phyloP scores from a whole-genome alignment of 176 grass and related monocot genomes.

The Hsuehochloa calcarea region DNA sequence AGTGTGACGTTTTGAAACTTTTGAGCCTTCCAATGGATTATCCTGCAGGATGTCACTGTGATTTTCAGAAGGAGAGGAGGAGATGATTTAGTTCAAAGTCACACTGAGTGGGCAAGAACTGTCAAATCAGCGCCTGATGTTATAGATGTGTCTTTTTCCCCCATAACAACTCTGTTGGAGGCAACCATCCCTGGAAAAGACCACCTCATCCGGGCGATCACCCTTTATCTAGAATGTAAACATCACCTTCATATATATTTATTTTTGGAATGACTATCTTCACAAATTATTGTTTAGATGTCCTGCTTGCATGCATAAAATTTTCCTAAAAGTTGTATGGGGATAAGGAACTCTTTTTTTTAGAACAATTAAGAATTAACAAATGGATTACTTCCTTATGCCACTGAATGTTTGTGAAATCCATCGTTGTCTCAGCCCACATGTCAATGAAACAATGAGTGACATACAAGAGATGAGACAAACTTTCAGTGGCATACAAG shows the following conservation, averaged over 20 bases:
- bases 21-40: constrained; percentile 19
- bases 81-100: constrained; percentile 61
- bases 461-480: too few relatives aligned
- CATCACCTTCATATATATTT: not conserved
- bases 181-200: constrained; percentile 49
- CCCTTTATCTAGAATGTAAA: constrained; percentile 81
- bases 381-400: too few relatives aligned
- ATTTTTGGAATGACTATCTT: not conserved
- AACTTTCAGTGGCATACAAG: too few relatives aligned
- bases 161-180: constrained; percentile 57
- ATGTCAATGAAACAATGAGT: too few relatives aligned
- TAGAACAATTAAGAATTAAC: not conserved
- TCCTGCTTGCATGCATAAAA: not conserved
- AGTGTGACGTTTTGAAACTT: not conserved
- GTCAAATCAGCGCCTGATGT: constrained; percentile 55
- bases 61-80: constrained; percentile 76
- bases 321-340: not conserved
- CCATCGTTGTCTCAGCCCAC: too few relatives aligned
- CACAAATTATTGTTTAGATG: not conserved
- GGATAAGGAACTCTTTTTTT: not conserved
- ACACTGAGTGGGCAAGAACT: constrained; percentile 53
- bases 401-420: too few relatives aligned
- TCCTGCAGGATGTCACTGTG: constrained; percentile 69
- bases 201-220: constrained; percentile 53
- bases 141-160: constrained; percentile 63